phyloP scores from a whole-genome alignment of 768 basidiomycete species.

The Naganishia vaughanmartiniae region DNA sequence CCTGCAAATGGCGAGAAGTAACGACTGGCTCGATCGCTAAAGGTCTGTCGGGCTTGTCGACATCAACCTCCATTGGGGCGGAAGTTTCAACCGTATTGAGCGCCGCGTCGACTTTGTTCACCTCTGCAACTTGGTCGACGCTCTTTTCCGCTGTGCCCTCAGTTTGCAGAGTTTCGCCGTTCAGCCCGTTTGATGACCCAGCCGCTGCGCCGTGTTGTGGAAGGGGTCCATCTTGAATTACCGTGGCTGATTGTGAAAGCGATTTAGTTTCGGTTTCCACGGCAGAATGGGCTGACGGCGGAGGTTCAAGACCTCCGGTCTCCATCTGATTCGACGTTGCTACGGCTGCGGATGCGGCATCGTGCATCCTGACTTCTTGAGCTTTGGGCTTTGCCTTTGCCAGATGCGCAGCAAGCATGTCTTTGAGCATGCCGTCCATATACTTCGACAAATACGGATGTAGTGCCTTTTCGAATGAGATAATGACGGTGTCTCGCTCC shows the following conservation, averaged over 20 bases:
- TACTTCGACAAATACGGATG: neutral
- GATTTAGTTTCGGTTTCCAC: neutral
- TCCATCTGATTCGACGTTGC: neutral
- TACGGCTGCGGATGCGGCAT: neutral
- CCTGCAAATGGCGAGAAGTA: neutral
- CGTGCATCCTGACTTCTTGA: neutral
- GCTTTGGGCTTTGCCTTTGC: neutral
- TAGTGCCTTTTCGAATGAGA: neutral
- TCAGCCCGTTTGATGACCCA: neutral
- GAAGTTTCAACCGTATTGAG: neutral
- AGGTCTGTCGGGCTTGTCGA: neutral
- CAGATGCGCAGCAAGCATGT: neutral
- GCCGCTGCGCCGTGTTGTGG: neutral
- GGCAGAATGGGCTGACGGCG: neutral
- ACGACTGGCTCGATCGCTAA: too few relatives aligned
- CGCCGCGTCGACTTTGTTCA: neutral
- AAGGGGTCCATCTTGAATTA: neutral
- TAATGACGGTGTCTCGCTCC: slow-evolving; percentile 5
- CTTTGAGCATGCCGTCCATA: slow-evolving; percentile 3
- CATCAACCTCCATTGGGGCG: slow-evolving; percentile 1
- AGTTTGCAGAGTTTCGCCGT: neutral
- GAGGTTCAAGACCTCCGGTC: neutral
- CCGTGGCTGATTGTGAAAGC: neutral
- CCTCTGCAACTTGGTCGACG: neutral
- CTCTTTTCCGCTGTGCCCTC: neutral